A percentile compares a stretch with the other conserved stretches of the same genome.
phyloP scores from a whole-genome alignment of 208 protist species.

The Angomonas ambiguus region DNA sequence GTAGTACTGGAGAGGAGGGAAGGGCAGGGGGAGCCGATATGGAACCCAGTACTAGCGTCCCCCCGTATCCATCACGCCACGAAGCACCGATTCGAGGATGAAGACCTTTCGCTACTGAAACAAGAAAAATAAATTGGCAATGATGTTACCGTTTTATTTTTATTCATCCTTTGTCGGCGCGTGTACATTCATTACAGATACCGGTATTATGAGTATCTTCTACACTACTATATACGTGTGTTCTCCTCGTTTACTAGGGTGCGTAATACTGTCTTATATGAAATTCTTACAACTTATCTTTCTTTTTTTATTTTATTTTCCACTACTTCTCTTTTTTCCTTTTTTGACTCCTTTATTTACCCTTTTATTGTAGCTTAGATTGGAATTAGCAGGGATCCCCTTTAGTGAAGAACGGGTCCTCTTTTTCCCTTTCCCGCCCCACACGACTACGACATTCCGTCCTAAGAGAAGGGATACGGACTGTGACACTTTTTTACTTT shows the following conservation, averaged over 20 bases:
- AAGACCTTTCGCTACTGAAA: constrained; percentile 68
- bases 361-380: neutral
- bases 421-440: neutral
- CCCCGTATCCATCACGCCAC: constrained; percentile 50
- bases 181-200: neutral
- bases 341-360: constrained; percentile 4
- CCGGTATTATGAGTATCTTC: neutral
- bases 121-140: constrained; percentile 5
- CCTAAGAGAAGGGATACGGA: neutral
- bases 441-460: too few species aligned
- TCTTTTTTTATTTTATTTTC: constrained; percentile 14
- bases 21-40: constrained; percentile 46
- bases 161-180: neutral
- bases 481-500: too few species aligned
- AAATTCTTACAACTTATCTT: constrained; percentile 5
- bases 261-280: too few species aligned
- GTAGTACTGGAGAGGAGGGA: constrained; percentile 71
- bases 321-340: constrained; percentile 4
- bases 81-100: constrained; percentile 62
- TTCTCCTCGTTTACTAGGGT: too few species aligned
- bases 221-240: too few species aligned
- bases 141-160: neutral
- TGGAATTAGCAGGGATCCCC: neutral
- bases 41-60: constrained; percentile 59
- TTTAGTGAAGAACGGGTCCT: neutral